Evolutionary conservation across 495 filamentous ascomycete species (phyloP).

Genomic region (Lindgomyces ingoldianus): DNA sequence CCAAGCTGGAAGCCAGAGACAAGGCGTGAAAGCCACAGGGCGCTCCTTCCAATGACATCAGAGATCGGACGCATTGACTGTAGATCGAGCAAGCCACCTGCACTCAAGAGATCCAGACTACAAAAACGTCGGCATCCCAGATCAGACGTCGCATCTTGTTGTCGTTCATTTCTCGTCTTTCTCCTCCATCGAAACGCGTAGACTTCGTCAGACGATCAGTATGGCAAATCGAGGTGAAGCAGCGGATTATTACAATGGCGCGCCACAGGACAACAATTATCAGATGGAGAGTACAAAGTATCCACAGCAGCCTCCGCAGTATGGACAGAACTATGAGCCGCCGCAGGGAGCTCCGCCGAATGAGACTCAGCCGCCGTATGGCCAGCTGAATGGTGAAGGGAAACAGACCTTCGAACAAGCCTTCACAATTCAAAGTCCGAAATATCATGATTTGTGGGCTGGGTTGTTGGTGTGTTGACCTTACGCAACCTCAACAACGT

Average conservation of each 20-base stretch:
- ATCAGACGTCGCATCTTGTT: not conserved
- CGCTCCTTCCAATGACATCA: slow-evolving; percentile 1
- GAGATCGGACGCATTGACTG: not conserved
- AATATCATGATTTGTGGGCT: slow-evolving; percentile 88
- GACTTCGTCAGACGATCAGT: not conserved
- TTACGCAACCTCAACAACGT: not conserved
- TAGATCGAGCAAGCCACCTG: not conserved
- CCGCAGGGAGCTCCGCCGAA: not conserved
- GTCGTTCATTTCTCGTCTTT: not conserved
- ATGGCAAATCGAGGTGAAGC: slow-evolving; percentile 33
- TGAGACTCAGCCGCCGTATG: not conserved
- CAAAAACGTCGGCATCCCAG: not conserved
- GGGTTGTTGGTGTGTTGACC: slow-evolving; percentile 64
- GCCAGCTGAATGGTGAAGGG: slow-evolving; percentile 25
- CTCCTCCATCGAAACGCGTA: not conserved
- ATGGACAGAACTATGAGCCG: slow-evolving; percentile 18
- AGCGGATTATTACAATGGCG: slow-evolving; percentile 33
- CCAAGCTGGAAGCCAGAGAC: not conserved
- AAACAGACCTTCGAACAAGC: slow-evolving; percentile 72
- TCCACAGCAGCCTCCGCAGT: slow-evolving; percentile 23
- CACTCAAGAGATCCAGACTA: not conserved
- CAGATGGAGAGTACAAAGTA: slow-evolving; percentile 22
- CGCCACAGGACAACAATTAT: slow-evolving; percentile 3
- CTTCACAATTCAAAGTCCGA: slow-evolving; percentile 78
- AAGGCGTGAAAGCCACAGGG: not conserved